Evolutionary conservation across 2,329 filamentous ascomycete species (phyloP).

Genomic region (Paecilomyces niveus): DNA sequence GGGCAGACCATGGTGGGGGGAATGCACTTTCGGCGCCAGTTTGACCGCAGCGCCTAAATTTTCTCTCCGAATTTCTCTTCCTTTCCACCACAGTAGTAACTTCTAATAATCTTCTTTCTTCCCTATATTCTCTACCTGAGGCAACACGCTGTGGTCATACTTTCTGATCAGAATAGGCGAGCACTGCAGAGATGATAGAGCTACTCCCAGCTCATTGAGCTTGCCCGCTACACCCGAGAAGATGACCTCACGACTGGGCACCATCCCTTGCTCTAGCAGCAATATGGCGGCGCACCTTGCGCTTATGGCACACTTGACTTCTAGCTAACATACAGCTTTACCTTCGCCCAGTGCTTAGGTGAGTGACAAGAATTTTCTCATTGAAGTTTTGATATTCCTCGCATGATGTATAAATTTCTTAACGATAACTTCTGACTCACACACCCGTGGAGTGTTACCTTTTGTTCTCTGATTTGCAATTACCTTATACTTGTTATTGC

Average conservation of each 20-base stretch:
- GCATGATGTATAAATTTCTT: neutral
- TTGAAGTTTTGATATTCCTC: neutral
- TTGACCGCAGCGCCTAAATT: neutral
- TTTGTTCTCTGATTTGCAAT: slow-evolving; percentile 1
- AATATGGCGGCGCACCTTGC: neutral
- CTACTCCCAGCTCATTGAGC: neutral
- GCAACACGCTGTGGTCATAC: neutral
- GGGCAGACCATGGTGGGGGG: slow-evolving; percentile 7
- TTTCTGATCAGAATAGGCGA: neutral
- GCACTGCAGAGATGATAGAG: neutral
- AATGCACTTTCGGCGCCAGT: neutral
- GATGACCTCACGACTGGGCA: neutral
- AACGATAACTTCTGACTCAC: neutral
- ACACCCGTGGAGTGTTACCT: slow-evolving; percentile 1
- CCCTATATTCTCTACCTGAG: neutral
- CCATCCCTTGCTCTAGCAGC: neutral
- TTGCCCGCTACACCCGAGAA: neutral
- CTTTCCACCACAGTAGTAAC: neutral
- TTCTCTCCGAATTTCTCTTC: neutral
- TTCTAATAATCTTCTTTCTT: neutral
- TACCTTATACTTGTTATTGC: neutral
- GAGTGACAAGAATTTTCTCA: neutral
- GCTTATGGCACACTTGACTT: neutral
- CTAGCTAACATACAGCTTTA: neutral
- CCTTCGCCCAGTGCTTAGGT: neutral